Percentiles rank a stretch among this genome's conserved stretches.
Evolutionary conservation across 768 basidiomycete species (phyloP).

Genomic region (Psilocybe subaeruginosa): DNA sequence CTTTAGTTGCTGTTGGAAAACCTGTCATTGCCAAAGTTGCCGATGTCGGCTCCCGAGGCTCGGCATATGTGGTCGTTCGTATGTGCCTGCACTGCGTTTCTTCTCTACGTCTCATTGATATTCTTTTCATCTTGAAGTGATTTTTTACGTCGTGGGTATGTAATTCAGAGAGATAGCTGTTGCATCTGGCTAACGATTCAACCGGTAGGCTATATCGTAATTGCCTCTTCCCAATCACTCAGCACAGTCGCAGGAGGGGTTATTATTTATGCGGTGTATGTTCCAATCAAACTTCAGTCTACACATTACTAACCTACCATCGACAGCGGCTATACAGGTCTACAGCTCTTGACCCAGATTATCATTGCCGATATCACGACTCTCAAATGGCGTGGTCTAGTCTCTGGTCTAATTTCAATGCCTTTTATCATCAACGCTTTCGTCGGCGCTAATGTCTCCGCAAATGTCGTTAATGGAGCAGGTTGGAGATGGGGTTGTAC

Average conservation of each 20-base stretch:
- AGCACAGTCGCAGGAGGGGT: slow-evolving; percentile 54
- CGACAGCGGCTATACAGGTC: slow-evolving; percentile 65
- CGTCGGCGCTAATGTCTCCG: slow-evolving; percentile 64
- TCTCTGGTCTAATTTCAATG: slow-evolving; percentile 36
- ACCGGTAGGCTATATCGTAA: slow-evolving; percentile 50
- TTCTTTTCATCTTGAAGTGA: slow-evolving; percentile 30
- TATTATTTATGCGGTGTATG: slow-evolving; percentile 58
- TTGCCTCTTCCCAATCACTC: slow-evolving; percentile 51
- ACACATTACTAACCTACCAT: slow-evolving; percentile 7
- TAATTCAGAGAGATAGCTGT: not conserved
- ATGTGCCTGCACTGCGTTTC: slow-evolving; percentile 26
- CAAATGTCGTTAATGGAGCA: slow-evolving; percentile 38
- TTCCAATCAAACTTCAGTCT: slow-evolving; percentile 13
- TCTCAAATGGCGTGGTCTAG: slow-evolving; percentile 57
- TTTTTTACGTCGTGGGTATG: slow-evolving; percentile 63
- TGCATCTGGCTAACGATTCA: not conserved
- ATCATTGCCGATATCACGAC: slow-evolving; percentile 67
- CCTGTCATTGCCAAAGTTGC: slow-evolving; percentile 77
- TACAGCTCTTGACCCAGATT: slow-evolving; percentile 67
- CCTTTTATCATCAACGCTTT: slow-evolving; percentile 61
- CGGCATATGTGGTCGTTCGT: slow-evolving; percentile 61
- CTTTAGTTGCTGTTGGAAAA: slow-evolving; percentile 49
- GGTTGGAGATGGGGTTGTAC: slow-evolving; percentile 75
- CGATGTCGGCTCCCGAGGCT: slow-evolving; percentile 69
- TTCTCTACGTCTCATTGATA: not conserved